Base-by-base conservation (phyloP, 2,329 filamentous ascomycete genomes). In the Xylariaceae sp. region DNA sequence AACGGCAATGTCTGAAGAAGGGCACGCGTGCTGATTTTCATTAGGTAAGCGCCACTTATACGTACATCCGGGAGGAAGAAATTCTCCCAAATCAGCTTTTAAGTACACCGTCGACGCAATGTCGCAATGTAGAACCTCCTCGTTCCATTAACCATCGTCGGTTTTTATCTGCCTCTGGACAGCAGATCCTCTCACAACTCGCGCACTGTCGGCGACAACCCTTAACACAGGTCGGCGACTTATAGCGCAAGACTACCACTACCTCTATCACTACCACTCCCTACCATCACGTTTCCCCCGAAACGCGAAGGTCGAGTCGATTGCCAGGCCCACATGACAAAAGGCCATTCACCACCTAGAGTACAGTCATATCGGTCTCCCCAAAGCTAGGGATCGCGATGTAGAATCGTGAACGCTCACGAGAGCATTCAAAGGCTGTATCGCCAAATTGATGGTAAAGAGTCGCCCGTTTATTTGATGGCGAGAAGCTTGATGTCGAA, bases 401-500 rank as follows among this genome's bases (percentile, higher is more conserved):
- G 45, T 18, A 47, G 58, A 55, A 55, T 53, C 34, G 51, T 42
- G 42, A 55, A 58, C 51, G 48, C 52, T 30, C 34, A 52, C 18
- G 42, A 35, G 47, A 57, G 44, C 47, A 47, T 56, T 51, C 56
- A 30, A 30, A 30, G 23, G 55, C 58, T 23, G 45, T 47, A 45
- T 23, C 48, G 53, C 42, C 58, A 47, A 58, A 51, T 53, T 11
- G 17, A 51, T 42, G 45, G 35, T 51, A 55, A 58, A 55, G 60
- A 37, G 34, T 35, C 15, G 30, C 30, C 42, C 47, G 39, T 76
- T 80, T 87, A 92, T 81, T 92, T 92, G 77, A 92, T 90, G 76
- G 89, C 87, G 57, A 93, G 78, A 56, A 92, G 80, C 82, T 93
- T 94, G 70, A 94, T 82, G 75, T 99, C 95, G 75, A 99, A 99